phyloP scores from a whole-genome alignment of 495 filamentous ascomycete genomes.

The Achaetomiella virescens region DNA sequence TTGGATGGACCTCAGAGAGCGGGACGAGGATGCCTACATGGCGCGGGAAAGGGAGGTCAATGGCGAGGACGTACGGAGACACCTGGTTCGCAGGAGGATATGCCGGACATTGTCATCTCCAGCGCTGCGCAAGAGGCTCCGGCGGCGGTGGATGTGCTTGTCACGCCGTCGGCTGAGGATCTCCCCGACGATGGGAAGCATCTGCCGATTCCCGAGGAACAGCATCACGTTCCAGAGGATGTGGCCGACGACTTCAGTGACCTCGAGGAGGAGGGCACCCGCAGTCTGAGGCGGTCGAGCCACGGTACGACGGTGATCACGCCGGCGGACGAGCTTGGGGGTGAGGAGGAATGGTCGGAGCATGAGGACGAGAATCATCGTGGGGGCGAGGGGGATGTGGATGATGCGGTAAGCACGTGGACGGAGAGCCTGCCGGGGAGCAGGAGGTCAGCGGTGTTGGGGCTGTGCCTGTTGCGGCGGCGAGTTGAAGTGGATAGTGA shows the following conservation, averaged over 20 bases:
- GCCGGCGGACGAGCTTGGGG: slow-evolving; percentile 52
- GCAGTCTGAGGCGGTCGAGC: slow-evolving; percentile 10
- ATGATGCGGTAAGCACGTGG: slow-evolving; percentile 36
- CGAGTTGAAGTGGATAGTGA: neutral
- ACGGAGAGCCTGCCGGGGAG: slow-evolving; percentile 26
- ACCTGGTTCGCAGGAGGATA: slow-evolving; percentile 15
- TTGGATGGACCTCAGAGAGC: slow-evolving; percentile 41
- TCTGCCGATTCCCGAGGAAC: neutral
- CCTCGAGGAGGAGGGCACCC: slow-evolving; percentile 1
- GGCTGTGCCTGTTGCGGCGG: slow-evolving; percentile 6
- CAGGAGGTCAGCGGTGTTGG: slow-evolving; percentile 16
- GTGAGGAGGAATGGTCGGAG: slow-evolving; percentile 22
- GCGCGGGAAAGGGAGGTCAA: slow-evolving; percentile 2
- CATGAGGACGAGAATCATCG: slow-evolving; percentile 4
- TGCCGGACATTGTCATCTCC: slow-evolving; percentile 18
- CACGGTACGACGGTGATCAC: slow-evolving; percentile 46
- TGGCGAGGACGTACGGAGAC: no score
- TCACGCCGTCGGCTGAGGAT: neutral
- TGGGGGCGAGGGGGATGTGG: slow-evolving; percentile 10
- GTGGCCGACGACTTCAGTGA: slow-evolving; percentile 7
- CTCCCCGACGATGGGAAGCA: slow-evolving; percentile 3
- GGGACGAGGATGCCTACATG: slow-evolving; percentile 37
- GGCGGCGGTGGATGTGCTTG: neutral
- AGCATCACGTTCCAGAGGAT: slow-evolving; percentile 1
- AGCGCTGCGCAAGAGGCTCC: neutral